Base-by-base conservation (phyloP, 1,139 yeast genomes). In the Kurtzmaniella natalensis region DNA sequence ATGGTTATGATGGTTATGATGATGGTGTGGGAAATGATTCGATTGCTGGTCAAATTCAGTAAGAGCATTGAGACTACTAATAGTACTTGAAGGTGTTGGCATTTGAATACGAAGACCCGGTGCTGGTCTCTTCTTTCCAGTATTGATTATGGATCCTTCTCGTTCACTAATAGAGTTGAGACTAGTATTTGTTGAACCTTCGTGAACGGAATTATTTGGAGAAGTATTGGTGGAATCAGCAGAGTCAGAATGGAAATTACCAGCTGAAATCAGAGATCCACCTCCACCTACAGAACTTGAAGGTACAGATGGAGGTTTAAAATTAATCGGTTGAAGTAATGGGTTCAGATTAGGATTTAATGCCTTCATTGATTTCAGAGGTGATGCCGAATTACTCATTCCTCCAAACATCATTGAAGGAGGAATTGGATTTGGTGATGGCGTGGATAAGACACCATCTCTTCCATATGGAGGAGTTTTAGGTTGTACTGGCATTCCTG, bases 261-360 rank as follows among this genome's bases (percentile, higher is more conserved):
- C 18, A 13, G 32, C n/a, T 9, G 4, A 17, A 9, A 8, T 8
- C 17, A 4, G 32, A 22, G n/a, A n/a, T n/a, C n/a, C 17, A 15
- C 15, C 8, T 21, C 20, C n/a, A 21, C 23, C 10, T n/a, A 21
- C 23, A 21, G 23, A n/a, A n/a, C n/a, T 23, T 10, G 26, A 23
- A 10, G 26, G 14, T 11, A n/a, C n/a, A n/a, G 19, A 30, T 32
- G 23, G 25, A 4, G 52, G 37, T 40, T 72, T 71, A 42, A 69
- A 70, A 47, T 79, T 78, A 35, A 78, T 70, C 0, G 86, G 85
- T 44, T 78, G 84, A 34, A 79, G 57, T 28, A 79, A 55, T 4
- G 81, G 77, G 40, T 64, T 69, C 13, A 64, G 48, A 41, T 55
- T 55, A 19, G 69, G 48, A 21, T 68, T 72, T 18, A 74, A 55